A percentile compares a stretch with the other conserved stretches of the same genome.
These are phyloP conservation scores for Sarocladium brachiariae DNA, from an alignment of 2,329 filamentous ascomycete genomes.

Conservation along the genomic window DNA sequence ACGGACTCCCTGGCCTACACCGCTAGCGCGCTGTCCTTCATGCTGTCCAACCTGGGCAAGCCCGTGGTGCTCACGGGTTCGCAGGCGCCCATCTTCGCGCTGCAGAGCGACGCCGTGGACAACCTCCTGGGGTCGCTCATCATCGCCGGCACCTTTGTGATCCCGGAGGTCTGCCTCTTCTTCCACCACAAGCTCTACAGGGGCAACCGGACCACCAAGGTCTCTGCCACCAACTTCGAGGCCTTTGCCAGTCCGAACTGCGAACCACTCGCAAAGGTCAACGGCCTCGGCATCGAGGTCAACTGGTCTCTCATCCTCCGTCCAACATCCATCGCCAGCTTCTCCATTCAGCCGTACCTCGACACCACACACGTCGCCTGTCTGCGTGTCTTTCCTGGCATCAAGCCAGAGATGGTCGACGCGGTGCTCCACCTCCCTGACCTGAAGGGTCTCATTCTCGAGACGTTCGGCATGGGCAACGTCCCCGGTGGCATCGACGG, in stretches of 20 bases:
- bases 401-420: slow-evolving; percentile 89
- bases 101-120: slow-evolving; percentile 87
- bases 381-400: slow-evolving; percentile 83
- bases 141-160: slow-evolving; percentile 85
- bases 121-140: slow-evolving; percentile 85
- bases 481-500: slow-evolving; percentile 77
- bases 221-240: slow-evolving; percentile 77
- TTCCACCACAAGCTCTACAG: slow-evolving; percentile 89
- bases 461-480: slow-evolving; percentile 92
- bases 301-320: slow-evolving; percentile 72
- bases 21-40: slow-evolving; percentile 84
- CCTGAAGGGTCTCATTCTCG: slow-evolving; percentile 74
- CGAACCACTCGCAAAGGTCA: slow-evolving; percentile 73
- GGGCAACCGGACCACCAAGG: slow-evolving; percentile 82
- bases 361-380: slow-evolving; percentile 88
- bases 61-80: slow-evolving; percentile 81
- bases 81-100: slow-evolving; percentile 79
- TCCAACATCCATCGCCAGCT: slow-evolving; percentile 66
- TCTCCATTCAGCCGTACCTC: slow-evolving; percentile 66
- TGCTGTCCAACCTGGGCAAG: slow-evolving; percentile 86
- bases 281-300: slow-evolving; percentile 72
- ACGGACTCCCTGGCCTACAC: slow-evolving; percentile 89
- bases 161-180: slow-evolving; percentile 88
- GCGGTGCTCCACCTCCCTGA: slow-evolving; percentile 71
- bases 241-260: slow-evolving; percentile 88